Base-by-base conservation (phyloP, 2,329 filamentous ascomycete genomes). In the Calonectria fujianensis region DNA sequence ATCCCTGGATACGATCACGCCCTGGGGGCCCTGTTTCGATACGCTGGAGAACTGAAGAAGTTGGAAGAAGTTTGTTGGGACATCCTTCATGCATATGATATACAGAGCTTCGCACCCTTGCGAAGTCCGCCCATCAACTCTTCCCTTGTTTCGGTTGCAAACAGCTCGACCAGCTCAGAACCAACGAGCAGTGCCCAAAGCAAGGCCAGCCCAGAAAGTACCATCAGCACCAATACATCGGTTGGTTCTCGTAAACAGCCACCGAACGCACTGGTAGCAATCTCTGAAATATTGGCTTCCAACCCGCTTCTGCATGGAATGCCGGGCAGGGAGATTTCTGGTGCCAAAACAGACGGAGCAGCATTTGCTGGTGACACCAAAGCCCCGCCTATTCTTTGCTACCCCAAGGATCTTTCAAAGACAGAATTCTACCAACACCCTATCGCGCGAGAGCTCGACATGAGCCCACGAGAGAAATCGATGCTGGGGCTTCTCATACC, bases 251-350 rank as follows among this genome's bases (percentile, higher is more conserved):
- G 67, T 54, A 27, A 68, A 11, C 65, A 72, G 8, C 29, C 52
- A 37, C 48, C 70, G 45, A 50, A 27, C 8, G 59, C 66, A 8
- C 64, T 63, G 6, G 63, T 27, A 4, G 64, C 63, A 4, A 39
- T 66, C 5, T 72, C 76, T 1, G 70, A 73, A 0, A 73, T 76
- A 29, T 65, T 77, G 6, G 73, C 76, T 10, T 79, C 79, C 0
- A 80, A 82, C 39, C 96, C 85, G 90, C 80, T 87, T 0, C 80
- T 86, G 13, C 80, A 75, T 65, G 85, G 85, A 8, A 82, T 85
- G 70, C 85, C 86, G 0, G 85, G 85, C 2, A 82, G 85, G 68
- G 85, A 87, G 67, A 75, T 86, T 13, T 85, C 84, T 0, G 81
- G 80, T 4, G 83, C 86, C 18, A 85, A 83, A 64, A 86, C 84